phyloP scores from a whole-genome alignment of 805 yeast species.

The Sugiyamaella americana region DNA sequence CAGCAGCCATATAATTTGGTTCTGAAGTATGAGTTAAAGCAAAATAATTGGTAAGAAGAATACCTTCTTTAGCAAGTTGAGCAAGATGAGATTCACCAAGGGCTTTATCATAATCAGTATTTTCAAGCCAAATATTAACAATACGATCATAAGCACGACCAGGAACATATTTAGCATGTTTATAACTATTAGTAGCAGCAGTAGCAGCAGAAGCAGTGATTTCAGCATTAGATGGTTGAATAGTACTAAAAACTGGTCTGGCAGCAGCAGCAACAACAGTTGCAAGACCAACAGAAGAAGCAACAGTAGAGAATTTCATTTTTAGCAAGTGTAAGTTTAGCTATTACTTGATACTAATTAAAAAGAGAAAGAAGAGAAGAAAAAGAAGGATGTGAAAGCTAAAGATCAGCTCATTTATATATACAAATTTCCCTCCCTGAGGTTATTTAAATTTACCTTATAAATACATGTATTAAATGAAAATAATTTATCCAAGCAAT shows the following conservation, averaged over 20 bases:
- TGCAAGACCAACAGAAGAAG: constrained; percentile 1
- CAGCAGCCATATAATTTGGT: constrained; percentile 48
- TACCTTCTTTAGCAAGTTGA: constrained; percentile 41
- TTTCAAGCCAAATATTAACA: constrained; percentile 45
- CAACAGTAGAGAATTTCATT: constrained; percentile 7
- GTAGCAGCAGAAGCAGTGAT: constrained; percentile 35
- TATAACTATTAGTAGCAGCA: constrained; percentile 26
- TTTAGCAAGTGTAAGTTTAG: too few relatives aligned
- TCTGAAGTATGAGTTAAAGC: constrained; percentile 49
- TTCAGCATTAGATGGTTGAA: constrained; percentile 23
- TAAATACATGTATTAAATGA: too few relatives aligned
- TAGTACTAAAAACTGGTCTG: constrained; percentile 3
- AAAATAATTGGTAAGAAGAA: constrained; percentile 46
- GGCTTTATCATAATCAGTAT: constrained; percentile 47
- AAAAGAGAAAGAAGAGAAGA: too few relatives aligned
- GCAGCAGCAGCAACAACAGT: constrained; percentile 2
- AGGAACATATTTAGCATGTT: constrained; percentile 32
- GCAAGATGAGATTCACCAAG: constrained; percentile 39
- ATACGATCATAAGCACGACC: constrained; percentile 40
- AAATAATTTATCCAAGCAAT: too few relatives aligned
- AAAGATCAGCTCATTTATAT: too few relatives aligned
- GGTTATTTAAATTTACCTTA: too few relatives aligned
- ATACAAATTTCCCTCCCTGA: too few relatives aligned
- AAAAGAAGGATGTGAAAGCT: too few relatives aligned
- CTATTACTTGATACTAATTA: too few relatives aligned